A percentile compares a stretch with the other conserved stretches of the same genome.
phyloP scores from a whole-genome alignment of 257 asterid genomes.

The Leptodermis oblonga region DNA sequence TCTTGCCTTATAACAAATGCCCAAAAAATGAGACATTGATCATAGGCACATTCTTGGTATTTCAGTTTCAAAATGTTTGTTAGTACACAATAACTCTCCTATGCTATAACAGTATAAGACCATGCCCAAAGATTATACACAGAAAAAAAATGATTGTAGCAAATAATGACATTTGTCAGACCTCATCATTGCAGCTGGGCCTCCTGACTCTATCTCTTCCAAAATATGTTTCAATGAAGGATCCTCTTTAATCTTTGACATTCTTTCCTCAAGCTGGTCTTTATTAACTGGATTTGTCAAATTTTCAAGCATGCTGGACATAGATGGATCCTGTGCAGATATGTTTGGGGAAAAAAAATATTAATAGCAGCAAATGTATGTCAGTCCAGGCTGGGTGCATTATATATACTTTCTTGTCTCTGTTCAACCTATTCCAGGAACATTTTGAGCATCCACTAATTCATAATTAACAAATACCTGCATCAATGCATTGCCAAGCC shows the following conservation, averaged over 20 bases:
- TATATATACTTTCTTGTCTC: neutral
- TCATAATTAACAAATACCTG: constrained; percentile 48
- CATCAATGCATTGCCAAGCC: constrained; percentile 81
- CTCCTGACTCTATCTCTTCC: constrained; percentile 94
- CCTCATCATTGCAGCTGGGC: constrained; percentile 99
- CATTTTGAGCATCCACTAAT: constrained; percentile 10
- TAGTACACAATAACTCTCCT: neutral
- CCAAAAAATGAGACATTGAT: neutral
- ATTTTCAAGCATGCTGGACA: constrained; percentile 95
- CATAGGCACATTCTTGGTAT: neutral
- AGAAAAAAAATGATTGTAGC: neutral
- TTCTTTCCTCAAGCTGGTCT: constrained; percentile 84
- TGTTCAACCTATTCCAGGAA: neutral
- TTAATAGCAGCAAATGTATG: neutral
- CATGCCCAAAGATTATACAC: neutral
- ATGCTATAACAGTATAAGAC: neutral
- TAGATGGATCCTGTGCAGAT: constrained; percentile 73
- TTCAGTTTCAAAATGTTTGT: neutral
- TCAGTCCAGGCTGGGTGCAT: neutral
- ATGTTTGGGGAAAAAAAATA: neutral
- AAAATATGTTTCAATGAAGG: constrained; percentile 94
- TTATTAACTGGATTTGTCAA: constrained; percentile 76
- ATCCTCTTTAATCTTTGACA: constrained; percentile 79
- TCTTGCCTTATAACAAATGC: neutral
- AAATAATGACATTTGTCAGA: constrained; percentile 17